Percentiles rank a stretch among this genome's conserved stretches.
Conservation (phyloP, 2,329 filamentous ascomycete species). For the Drechslerella dactyloides region DNA sequence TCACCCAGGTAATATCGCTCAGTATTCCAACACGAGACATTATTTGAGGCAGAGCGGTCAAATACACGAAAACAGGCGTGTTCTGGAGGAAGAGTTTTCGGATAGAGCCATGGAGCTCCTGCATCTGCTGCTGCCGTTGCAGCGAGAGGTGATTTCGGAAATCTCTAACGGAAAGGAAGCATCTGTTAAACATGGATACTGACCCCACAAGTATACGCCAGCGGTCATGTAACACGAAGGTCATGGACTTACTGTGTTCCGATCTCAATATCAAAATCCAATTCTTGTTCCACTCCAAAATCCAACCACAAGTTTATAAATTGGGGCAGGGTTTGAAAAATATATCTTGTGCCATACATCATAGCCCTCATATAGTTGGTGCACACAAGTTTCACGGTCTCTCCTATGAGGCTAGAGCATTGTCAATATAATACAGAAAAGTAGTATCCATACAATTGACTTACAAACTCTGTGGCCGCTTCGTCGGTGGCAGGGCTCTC, state of each 20-base stretch:
- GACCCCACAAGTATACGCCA: no score
- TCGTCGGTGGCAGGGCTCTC: slow-evolving; percentile 74
- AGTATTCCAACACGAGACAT: slow-evolving; percentile 94
- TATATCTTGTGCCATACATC: slow-evolving; percentile 88
- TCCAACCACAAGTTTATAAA: slow-evolving; percentile 94
- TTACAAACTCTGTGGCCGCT: slow-evolving; percentile 75
- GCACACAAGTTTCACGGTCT: slow-evolving; percentile 84
- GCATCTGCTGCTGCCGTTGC: slow-evolving; percentile 69
- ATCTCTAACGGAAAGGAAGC: slow-evolving; percentile 52
- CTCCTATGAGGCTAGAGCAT: slow-evolving; percentile 70
- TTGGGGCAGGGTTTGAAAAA: slow-evolving; percentile 91
- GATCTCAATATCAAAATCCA: slow-evolving; percentile 63
- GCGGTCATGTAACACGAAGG: slow-evolving; percentile 13
- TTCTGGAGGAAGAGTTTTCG: slow-evolving; percentile 71
- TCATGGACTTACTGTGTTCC: slow-evolving; percentile 59
- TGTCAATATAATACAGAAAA: slow-evolving; percentile 47
- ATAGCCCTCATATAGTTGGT: slow-evolving; percentile 91
- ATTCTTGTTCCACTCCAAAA: slow-evolving; percentile 76
- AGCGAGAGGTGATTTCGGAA: slow-evolving; percentile 61
- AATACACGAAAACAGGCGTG: slow-evolving; percentile 67
- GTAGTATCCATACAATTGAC: slow-evolving; percentile 31
- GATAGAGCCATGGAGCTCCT: slow-evolving; percentile 74
- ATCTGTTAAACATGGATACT: background rate
- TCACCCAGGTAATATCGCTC: slow-evolving; percentile 75
- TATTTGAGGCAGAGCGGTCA: slow-evolving; percentile 81